A percentile compares a stretch with the other conserved stretches of the same genome.
These are phyloP conservation scores for Botrytis porri DNA, from an alignment of 2,329 filamentous ascomycete species.

Conservation along the genomic window DNA sequence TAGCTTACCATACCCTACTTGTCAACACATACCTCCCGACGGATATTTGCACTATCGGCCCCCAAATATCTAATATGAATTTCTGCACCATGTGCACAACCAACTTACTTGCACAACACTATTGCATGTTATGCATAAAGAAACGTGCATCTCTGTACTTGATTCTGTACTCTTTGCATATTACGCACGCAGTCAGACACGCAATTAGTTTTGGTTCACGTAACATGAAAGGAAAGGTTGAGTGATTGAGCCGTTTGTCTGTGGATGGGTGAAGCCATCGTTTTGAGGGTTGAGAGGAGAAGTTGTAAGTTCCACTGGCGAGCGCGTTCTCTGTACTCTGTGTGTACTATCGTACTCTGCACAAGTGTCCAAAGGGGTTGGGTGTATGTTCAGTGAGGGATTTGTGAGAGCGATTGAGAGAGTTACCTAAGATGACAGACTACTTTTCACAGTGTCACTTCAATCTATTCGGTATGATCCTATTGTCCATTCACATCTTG, in stretches of 20 bases:
- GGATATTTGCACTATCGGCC: neutral
- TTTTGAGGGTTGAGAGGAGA: neutral
- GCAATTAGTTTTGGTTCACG: neutral
- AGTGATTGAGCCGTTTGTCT: neutral
- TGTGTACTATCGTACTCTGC: neutral
- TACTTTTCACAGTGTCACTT: neutral
- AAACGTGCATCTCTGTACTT: conserved; percentile 5
- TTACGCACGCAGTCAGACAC: neutral
- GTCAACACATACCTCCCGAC: neutral
- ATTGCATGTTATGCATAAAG: conserved; percentile 12
- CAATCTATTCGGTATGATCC: neutral
- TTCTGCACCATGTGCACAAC: conserved; percentile 1
- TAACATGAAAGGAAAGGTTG: neutral
- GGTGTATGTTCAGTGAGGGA: neutral
- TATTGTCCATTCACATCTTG: neutral
- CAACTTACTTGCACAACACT: neutral
- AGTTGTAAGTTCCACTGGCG: neutral
- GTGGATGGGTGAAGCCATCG: neutral
- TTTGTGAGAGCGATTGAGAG: neutral
- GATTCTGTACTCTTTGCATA: conserved; percentile 9
- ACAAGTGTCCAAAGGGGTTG: neutral
- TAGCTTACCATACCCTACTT: neutral
- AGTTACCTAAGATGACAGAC: neutral
- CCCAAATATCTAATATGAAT: neutral
- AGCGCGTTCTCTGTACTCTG: neutral